Base-by-base conservation (phyloP, 1,284 basidiomycete genomes). In the Ganoderma multipileum region DNA sequence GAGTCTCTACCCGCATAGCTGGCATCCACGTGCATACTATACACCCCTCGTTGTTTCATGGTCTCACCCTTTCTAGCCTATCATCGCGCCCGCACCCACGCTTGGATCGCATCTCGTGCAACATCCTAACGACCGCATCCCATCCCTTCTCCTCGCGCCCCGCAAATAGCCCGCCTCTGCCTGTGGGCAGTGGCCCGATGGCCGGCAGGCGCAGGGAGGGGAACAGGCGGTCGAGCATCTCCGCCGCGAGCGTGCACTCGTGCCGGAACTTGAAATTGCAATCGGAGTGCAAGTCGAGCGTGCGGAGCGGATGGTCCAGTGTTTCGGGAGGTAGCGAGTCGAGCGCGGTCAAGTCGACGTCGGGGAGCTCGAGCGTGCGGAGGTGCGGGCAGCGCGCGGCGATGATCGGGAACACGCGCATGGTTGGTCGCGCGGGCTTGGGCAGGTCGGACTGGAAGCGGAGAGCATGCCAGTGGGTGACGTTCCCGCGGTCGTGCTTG, bases 201-300 rank as follows among this genome's bases (percentile, higher is more conserved):
- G 7, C 8, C 26, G 44, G 44, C 7, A 47, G 44, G n/a, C 1
- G 7, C 28, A 65, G 28, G 57, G 2, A 26, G 8, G 64, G 57
- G 57, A 60, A 65, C 30, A 65, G 64, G 3, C 64, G 30, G 28
- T 65, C 64, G 12, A 65, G 23, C 42, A 60, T 36, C 42, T 39
- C 33, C 12, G 55, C 57, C 30, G 11, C 57, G 36, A 42, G 28
- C 50, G 28, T 28, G 50, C 50, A 52, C 50, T 12, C 26, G 50
- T 52, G 26, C 50, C 50, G 28, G 12, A 28, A 23, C n/a, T n/a
- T n/a, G n/a, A n/a, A n/a, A 12, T 11, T 26, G 26, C 50, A 52
- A 23, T 26, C 3, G 11, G 50, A 52, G 26, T 3, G 5, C 26
- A 52, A 14, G 50, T 28, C 50, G 9, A 52, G 26, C 50, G 12